phyloP scores from a whole-genome alignment of 805 yeast genomes.

The Hanseniaspora valbyensis region DNA sequence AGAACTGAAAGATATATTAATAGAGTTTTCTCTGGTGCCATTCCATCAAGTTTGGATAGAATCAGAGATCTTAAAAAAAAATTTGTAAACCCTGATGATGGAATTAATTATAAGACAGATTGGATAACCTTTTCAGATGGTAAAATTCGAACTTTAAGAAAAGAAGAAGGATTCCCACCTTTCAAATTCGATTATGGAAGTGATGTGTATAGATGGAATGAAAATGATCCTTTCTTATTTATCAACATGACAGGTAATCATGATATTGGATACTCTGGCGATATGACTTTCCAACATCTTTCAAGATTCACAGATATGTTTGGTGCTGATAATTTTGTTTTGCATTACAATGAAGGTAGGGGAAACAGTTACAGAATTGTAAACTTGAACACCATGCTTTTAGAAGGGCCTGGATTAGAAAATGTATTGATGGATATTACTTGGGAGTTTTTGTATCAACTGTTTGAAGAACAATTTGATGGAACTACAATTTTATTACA shows the following conservation, averaged over 20 bases:
- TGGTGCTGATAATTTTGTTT: slow-evolving; percentile 78
- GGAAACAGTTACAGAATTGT: slow-evolving; percentile 77
- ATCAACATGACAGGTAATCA: slow-evolving; percentile 89
- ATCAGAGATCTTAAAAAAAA: slow-evolving; percentile 22
- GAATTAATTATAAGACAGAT: slow-evolving; percentile 23
- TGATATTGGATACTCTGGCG: slow-evolving; percentile 92
- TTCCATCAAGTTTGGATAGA: slow-evolving; percentile 45
- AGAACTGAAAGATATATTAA: slow-evolving; percentile 65
- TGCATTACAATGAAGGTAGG: slow-evolving; percentile 52
- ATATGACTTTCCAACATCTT: slow-evolving; percentile 84
- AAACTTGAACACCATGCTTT: slow-evolving; percentile 67
- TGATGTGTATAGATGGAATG: slow-evolving; percentile 60
- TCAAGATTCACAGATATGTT: slow-evolving; percentile 61
- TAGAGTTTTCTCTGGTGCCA: slow-evolving; percentile 55
- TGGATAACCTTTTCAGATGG: slow-evolving; percentile 26
- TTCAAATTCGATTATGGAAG: slow-evolving; percentile 37
- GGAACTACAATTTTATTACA: slow-evolving; percentile 79
- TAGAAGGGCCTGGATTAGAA: slow-evolving; percentile 86
- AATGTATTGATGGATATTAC: slow-evolving; percentile 56
- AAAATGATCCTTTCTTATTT: slow-evolving; percentile 49
- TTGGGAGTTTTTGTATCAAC: slow-evolving; percentile 58
- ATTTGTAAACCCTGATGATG: slow-evolving; percentile 24
- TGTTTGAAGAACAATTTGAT: slow-evolving; percentile 44
- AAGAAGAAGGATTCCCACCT: slow-evolving; percentile 22
- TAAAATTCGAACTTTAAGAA: slow-evolving; percentile 17